Base-by-base conservation (phyloP, 1,284 basidiomycete species). In the Cystobasidiaceae sp. region DNA sequence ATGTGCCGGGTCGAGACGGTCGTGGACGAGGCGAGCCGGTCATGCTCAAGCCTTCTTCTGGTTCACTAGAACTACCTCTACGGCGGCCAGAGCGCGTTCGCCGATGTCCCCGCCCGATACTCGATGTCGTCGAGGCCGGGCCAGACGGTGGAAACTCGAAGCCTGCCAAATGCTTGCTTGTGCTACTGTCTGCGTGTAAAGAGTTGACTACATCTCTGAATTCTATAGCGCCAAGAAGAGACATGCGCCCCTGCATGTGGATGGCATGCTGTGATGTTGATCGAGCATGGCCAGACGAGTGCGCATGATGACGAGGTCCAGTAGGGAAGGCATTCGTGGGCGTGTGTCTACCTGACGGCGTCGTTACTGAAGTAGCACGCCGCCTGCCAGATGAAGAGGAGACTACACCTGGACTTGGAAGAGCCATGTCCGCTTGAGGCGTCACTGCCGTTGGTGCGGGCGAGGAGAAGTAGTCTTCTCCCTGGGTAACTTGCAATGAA, bases 221-320 rank as follows among this genome's bases (percentile, higher is more conserved):
- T 76, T 97, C 93, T 57, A 97, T 84, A 0, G 93, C 93, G 8
- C 93, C 90, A 2, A 96, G 83, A 1, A 97, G 82, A 5, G 92
- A 94, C 2, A 70, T 69, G 1, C 72, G 68, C 5, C 68, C 67
- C 23, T 52, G 54, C 50, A 56, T 52, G n/a, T 39, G 51, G 37
- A 34, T 28, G 21, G 21, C 27, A 19, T 55, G 27, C 33, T 64
- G 61, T 8, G 61, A 64, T 15, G 41, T 45, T 25, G 51, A 55
- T 27, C 61, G 61, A 33, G 39, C 39, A 28, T 57, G 62, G 19
- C 52, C 32, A 39, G 57, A 28, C 4, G 54, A 56, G 28, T 62
- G 45, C 2, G 21, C 45, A 30, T 25, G 43, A 41, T 44, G 54
- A 33, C 51, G 50, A 3, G 52, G 21, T 17, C 9, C 21, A 13